Percentiles rank a stretch among this genome's conserved stretches.
Evolutionary conservation across 1,284 basidiomycete genomes (phyloP).

Genomic region (Uromyces viciae-fabae): DNA sequence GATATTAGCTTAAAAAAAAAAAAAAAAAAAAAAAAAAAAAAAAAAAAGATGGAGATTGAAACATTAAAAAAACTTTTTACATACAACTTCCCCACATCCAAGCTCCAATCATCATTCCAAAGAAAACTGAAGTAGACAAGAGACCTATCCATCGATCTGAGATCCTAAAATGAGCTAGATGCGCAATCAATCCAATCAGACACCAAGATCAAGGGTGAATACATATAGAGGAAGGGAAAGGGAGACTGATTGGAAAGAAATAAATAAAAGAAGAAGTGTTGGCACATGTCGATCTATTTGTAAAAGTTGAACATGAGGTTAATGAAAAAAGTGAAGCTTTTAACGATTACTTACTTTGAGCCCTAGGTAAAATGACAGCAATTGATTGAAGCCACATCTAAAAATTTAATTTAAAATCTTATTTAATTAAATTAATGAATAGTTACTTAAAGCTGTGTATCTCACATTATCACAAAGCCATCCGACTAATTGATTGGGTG

Average conservation of each 20-base stretch:
- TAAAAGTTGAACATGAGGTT: no score
- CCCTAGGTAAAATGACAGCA: slow-evolving; percentile 38
- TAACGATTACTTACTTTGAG: slow-evolving; percentile 24
- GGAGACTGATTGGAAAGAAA: no score
- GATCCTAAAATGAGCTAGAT: slow-evolving; percentile 33
- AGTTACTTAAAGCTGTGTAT: neutral
- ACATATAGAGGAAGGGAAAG: no score
- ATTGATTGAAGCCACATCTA: slow-evolving; percentile 45
- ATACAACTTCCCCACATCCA: slow-evolving; percentile 57
- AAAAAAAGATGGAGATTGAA: no score
- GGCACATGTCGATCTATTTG: no score
- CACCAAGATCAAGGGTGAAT: no score
- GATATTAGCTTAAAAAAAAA: neutral
- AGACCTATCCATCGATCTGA: slow-evolving; percentile 68
- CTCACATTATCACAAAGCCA: slow-evolving; percentile 44
- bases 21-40: no score
- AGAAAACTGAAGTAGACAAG: slow-evolving; percentile 75
- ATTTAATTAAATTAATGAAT: neutral
- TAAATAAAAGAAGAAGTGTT: no score
- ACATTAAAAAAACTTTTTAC: no score
- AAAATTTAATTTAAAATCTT: neutral
- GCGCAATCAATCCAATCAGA: neutral
- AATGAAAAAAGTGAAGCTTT: no score
- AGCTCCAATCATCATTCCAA: slow-evolving; percentile 94
- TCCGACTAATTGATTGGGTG: slow-evolving; percentile 19